These are phyloP conservation scores for Colletotrichum eremochloae DNA, from an alignment of 2,329 filamentous ascomycete genomes.

Conservation along the genomic window DNA sequence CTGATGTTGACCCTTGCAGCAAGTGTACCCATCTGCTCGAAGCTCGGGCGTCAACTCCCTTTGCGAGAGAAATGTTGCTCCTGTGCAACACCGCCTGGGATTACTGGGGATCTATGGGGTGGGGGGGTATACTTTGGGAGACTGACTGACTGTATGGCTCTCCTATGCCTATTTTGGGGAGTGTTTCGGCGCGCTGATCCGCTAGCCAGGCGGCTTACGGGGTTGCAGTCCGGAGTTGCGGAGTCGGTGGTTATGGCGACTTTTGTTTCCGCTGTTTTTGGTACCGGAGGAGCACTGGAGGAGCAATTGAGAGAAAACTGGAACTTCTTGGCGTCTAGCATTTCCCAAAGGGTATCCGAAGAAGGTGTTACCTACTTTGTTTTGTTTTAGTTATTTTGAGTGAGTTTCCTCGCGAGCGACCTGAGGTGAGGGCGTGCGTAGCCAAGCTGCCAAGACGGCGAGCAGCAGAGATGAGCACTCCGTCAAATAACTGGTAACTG, in stretches of 20 bases:
- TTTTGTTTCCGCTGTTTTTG: constrained; percentile 28
- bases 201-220: constrained; percentile 27
- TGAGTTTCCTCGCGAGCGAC: neutral
- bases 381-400: constrained; percentile 8
- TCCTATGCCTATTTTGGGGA: constrained; percentile 21
- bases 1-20: constrained; percentile 4
- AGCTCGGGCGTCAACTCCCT: neutral
- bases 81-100: neutral
- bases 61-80: neutral
- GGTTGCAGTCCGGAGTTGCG: constrained; percentile 31
- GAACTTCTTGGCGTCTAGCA: constrained; percentile 34
- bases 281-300: neutral
- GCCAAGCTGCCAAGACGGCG: neutral
- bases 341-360: neutral
- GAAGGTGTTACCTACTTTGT: neutral
- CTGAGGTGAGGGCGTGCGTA: neutral
- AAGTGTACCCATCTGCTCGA: neutral
- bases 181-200: constrained; percentile 41
- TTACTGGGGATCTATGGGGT: neutral
- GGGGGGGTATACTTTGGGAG: neutral
- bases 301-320: neutral
- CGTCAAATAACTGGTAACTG: neutral
- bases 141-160: neutral
- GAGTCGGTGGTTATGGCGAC: constrained; percentile 25
- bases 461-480: neutral